Evolutionary conservation across 2,329 filamentous ascomycete genomes (phyloP).

Genomic region (Cordyceps pruinosa): DNA sequence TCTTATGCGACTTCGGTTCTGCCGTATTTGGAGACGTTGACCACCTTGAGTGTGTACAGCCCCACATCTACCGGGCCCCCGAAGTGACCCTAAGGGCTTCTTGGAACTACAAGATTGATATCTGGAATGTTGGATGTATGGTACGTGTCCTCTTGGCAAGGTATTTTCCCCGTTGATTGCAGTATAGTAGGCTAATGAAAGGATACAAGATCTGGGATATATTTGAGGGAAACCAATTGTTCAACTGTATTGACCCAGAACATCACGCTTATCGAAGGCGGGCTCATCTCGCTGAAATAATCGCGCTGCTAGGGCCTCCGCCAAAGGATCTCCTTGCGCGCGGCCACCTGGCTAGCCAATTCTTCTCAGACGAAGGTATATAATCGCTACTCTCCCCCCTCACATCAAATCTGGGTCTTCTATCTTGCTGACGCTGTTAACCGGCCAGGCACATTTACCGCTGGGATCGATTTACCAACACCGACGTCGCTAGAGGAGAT

Average conservation of each 20-base stretch:
- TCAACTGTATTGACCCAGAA: background rate
- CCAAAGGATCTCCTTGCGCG: background rate
- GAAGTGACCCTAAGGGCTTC: background rate
- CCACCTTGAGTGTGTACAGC: background rate
- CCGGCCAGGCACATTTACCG: background rate
- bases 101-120: background rate
- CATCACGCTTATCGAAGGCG: background rate
- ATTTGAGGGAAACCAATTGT: background rate
- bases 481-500: background rate
- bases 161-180: background rate
- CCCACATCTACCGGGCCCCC: background rate
- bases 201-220: background rate
- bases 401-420: background rate
- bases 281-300: background rate
- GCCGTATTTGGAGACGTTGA: background rate
- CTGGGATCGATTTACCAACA: background rate
- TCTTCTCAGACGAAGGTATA: background rate
- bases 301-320: background rate
- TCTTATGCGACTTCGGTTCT: background rate
- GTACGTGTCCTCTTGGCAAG: background rate
- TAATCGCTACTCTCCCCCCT: background rate
- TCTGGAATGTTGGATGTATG: slow-evolving; percentile 3
- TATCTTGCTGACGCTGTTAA: background rate
- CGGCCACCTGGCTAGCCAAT: background rate
- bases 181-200: background rate